Evolutionary conservation across 2,329 filamentous ascomycete species (phyloP).

Genomic region (Trichoderma sp.): DNA sequence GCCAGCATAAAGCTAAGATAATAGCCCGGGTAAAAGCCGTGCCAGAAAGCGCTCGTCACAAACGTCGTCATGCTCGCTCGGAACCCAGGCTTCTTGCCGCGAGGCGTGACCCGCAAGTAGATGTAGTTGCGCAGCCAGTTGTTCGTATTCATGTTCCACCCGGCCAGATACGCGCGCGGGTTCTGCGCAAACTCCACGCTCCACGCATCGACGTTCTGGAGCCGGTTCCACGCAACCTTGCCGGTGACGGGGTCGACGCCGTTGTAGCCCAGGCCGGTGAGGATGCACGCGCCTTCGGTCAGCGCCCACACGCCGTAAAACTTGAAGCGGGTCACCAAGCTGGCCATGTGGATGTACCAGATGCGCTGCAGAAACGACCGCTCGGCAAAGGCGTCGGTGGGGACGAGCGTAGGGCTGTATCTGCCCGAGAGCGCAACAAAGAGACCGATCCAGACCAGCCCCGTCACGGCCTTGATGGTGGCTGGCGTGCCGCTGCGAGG

Average conservation of each 20-base stretch:
- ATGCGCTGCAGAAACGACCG: slow-evolving; percentile 72
- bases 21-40: slow-evolving; percentile 96
- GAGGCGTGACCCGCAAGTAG: slow-evolving; percentile 91
- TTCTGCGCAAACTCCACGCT: slow-evolving; percentile 90
- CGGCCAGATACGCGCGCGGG: slow-evolving; percentile 84
- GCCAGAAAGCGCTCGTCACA: slow-evolving; percentile 92
- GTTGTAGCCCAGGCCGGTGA: slow-evolving; percentile 91
- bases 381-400: slow-evolving; percentile 65
- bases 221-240: slow-evolving; percentile 81
- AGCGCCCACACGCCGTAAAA: slow-evolving; percentile 97
- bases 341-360: slow-evolving; percentile 81
- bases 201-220: slow-evolving; percentile 86
- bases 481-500: slow-evolving; percentile 88
- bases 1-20: slow-evolving; percentile 89
- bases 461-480: slow-evolving; percentile 69
- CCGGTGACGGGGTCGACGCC: slow-evolving; percentile 83
- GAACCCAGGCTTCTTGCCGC: slow-evolving; percentile 95
- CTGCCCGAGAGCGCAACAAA: slow-evolving; percentile 72
- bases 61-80: slow-evolving; percentile 93
- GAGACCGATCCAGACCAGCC: slow-evolving; percentile 75
- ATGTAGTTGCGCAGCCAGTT: slow-evolving; percentile 95
- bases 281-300: slow-evolving; percentile 91
- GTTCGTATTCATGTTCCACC: slow-evolving; percentile 99
- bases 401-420: slow-evolving; percentile 66
- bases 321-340: slow-evolving; percentile 79